A percentile compares a stretch with the other conserved stretches of the same genome.
phyloP scores from a whole-genome alignment of 306 rosid genomes.

The Vigna mungo region DNA sequence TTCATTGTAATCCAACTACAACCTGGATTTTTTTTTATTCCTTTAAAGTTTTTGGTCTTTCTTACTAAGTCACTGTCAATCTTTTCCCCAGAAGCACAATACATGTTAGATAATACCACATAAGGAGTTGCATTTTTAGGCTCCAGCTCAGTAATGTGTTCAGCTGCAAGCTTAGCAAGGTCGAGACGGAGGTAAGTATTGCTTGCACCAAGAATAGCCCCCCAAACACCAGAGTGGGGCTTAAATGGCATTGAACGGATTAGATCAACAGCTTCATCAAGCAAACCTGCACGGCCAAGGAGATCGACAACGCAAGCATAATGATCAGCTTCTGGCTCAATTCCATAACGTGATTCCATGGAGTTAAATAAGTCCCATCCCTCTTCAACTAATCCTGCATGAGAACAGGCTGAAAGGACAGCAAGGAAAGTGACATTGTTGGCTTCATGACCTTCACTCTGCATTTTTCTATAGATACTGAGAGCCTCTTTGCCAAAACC shows the following conservation, averaged over 20 bases:
- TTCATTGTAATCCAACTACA: constrained; percentile 79
- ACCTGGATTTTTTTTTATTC: constrained; percentile 74
- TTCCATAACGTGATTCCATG: constrained; percentile 58
- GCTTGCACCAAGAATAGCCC: constrained; percentile 85
- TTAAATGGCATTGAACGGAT: constrained; percentile 70
- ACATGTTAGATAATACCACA: constrained; percentile 69
- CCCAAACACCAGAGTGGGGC: constrained; percentile 86
- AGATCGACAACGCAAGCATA: constrained; percentile 89
- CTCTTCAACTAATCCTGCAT: constrained; percentile 73
- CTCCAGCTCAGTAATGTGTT: constrained; percentile 60
- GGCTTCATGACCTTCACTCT: constrained; percentile 58
- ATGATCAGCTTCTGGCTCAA: constrained; percentile 76
- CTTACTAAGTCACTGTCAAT: constrained; percentile 57
- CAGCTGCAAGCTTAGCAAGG: constrained; percentile 78
- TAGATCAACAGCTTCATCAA: constrained; percentile 67
- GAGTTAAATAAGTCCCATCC: constrained; percentile 63
- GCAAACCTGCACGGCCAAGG: constrained; percentile 80
- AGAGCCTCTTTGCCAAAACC: constrained; percentile 76
- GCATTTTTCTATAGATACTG: constrained; percentile 63
- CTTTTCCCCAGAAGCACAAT: constrained; percentile 62
- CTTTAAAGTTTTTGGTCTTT: constrained; percentile 56
- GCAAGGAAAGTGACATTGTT: constrained; percentile 73
- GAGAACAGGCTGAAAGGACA: constrained; percentile 86
- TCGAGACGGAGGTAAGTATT: constrained; percentile 64
- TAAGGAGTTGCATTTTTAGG: constrained; percentile 84